Base-by-base conservation (phyloP, 805 yeast genomes). In the Metschnikowia drakensbergensis region DNA sequence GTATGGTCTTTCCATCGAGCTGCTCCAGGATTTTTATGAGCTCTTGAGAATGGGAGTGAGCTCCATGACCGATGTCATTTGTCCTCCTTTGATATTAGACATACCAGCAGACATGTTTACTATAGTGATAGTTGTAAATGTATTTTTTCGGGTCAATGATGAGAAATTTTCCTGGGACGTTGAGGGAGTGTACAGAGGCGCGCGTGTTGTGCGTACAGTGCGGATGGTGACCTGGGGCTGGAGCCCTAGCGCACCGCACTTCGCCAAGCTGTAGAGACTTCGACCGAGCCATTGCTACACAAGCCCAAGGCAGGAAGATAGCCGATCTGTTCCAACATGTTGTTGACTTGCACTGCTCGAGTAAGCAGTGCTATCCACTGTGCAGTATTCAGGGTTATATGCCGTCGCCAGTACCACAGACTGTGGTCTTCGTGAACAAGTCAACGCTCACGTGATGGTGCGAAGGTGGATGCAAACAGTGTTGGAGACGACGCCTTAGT, bases 61-160 rank as follows among this genome's bases (percentile, higher is more conserved):
- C 8, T 33, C 10, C 23, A 17, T 8, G 30, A 25, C n/a, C 13
- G 31, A 9, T 29, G 7, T 17, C 30, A 17, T n/a, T n/a, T 31
- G 26, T 2, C 4, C 25, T n/a, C 9, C 17, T 10, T 25, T 30
- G 35, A 25, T 40, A 23, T 32, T 42, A 35, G 45, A 54, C 60
- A 57, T 57, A 57, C 60, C 60, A 55, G 60, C 55, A 53, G 60
- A 57, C 60, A 57, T 57, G 58, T 48, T 57, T 56, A 49, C 44
- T 45, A 46, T 42, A 42, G 50, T 51, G 51, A 51, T 42, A 46
- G 55, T 50, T 49, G 56, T 37, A 37, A 42, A 37, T 37, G 46
- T 48, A 48, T 48, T 54, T 50, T 47, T 49, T 47, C 27, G 46
- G 43, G 44, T 41, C 38, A 37, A 37, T 50, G 32, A 33, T 50